These are phyloP conservation scores for Alternaria triticina DNA, from an alignment of 2,329 filamentous ascomycete species.

Conservation along the genomic window DNA sequence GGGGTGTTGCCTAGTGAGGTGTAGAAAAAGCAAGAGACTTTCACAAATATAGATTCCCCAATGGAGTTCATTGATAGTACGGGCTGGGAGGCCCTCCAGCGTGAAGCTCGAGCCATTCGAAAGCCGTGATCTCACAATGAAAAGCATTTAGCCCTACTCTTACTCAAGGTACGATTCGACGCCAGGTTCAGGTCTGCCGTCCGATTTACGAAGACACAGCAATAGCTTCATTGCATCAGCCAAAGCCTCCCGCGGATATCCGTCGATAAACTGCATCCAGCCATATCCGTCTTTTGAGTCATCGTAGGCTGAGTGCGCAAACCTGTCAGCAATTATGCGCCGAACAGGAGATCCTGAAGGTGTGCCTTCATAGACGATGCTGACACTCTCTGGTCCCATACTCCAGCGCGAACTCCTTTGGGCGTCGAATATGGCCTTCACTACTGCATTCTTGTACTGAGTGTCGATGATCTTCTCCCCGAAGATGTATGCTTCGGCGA, in stretches of 20 bases:
- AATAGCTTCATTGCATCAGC: neutral
- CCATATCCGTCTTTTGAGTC: neutral
- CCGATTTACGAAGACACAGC: neutral
- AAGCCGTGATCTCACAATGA: no score
- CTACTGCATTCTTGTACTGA: neutral
- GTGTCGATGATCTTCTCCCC: neutral
- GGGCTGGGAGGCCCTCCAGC: no score
- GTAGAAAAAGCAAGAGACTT: neutral
- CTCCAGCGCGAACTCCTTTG: rapidly evolving
- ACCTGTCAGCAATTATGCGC: rapidly evolving
- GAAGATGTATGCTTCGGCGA: neutral
- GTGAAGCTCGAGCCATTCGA: neutral
- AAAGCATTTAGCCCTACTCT: neutral
- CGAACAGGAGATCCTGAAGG: neutral
- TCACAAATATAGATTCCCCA: no score
- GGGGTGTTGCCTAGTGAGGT: neutral
- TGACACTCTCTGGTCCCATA: neutral
- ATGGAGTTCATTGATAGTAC: no score
- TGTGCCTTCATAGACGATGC: neutral
- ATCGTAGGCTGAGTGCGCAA: rapidly evolving
- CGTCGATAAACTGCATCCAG: neutral
- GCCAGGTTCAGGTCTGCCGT: rapidly evolving
- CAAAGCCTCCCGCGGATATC: neutral
- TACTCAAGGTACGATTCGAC: neutral
- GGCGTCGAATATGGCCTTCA: rapidly evolving